Percentiles rank a stretch among this genome's conserved stretches.
Evolutionary conservation across 129 eudicot genomes (phyloP).

Genomic region (Flaveria trinervia): DNA sequence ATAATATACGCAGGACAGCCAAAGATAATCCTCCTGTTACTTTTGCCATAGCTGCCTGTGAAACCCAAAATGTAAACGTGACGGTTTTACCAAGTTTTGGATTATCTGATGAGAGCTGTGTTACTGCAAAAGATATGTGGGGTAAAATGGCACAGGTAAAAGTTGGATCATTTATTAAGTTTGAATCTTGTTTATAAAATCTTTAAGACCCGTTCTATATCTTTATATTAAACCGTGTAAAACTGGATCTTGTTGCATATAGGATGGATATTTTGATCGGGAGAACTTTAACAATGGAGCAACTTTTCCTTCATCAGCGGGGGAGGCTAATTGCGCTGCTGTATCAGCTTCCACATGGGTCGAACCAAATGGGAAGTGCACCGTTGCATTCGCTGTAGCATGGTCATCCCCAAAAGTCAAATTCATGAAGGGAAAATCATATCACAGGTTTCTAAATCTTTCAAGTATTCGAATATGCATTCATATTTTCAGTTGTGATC

Average conservation of each 20-base stretch:
- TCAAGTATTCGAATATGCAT: background rate
- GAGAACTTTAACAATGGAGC: constrained; percentile 77
- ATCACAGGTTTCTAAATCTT: constrained; percentile 54
- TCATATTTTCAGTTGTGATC: background rate
- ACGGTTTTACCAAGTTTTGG: constrained; percentile 90
- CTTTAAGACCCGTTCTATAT: background rate
- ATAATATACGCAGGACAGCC: constrained; percentile 68
- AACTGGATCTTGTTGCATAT: background rate
- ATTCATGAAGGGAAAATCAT: constrained; percentile 84
- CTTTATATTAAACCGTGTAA: background rate
- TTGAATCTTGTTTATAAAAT: background rate
- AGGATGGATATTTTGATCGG: constrained; percentile 87
- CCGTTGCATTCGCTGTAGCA: constrained; percentile 82
- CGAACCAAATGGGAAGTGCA: constrained; percentile 94
- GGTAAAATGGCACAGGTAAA: constrained; percentile 79
- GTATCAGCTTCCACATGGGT: constrained; percentile 94
- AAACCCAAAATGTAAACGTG: constrained; percentile 92
- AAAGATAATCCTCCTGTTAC: constrained; percentile 92
- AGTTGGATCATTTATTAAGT: background rate
- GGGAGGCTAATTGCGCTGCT: constrained; percentile 92
- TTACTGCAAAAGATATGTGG: constrained; percentile 96
- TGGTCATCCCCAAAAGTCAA: constrained; percentile 96
- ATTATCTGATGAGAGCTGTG: constrained; percentile 68
- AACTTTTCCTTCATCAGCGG: constrained; percentile 87
- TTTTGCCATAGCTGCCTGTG: constrained; percentile 89